A percentile compares a stretch with the other conserved stretches of the same genome.
These are phyloP conservation scores for Fusarium sublunatum DNA, from an alignment of 2,329 filamentous ascomycete species.

Conservation along the genomic window DNA sequence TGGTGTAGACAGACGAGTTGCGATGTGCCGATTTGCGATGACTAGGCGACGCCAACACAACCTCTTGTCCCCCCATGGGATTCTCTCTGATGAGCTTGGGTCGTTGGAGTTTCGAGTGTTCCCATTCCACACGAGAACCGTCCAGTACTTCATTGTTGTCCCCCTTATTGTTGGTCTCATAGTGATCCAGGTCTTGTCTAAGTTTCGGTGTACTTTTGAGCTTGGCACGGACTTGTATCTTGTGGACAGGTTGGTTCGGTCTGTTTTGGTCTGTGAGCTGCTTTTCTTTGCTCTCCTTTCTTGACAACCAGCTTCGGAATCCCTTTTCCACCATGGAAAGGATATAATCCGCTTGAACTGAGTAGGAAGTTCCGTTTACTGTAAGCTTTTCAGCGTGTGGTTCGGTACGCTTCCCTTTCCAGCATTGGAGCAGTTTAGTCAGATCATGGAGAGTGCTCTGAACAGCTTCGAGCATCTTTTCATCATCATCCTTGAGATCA, in stretches of 20 bases:
- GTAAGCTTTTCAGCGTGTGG: not conserved
- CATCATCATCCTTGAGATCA: not conserved
- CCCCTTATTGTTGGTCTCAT: too few species aligned
- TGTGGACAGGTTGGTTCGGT: not conserved
- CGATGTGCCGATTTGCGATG: not conserved
- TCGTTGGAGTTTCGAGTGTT: not conserved
- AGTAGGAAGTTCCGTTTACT: not conserved
- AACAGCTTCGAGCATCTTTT: not conserved
- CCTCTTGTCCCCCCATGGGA: not conserved
- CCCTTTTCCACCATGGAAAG: not conserved
- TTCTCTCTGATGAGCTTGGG: conserved; percentile 11
- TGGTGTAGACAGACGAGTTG: not conserved
- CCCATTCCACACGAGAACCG: not conserved
- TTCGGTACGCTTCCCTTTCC: not conserved
- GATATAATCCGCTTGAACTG: not conserved
- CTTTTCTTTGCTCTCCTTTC: not conserved
- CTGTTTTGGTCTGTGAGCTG: not conserved
- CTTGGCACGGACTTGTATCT: not conserved
- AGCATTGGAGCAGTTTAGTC: conserved; percentile 5
- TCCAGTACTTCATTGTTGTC: not conserved
- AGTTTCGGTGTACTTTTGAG: not conserved
- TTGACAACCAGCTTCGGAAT: conserved; percentile 2
- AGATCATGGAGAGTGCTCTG: not conserved
- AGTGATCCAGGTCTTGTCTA: not conserved
- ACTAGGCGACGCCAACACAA: conserved; percentile 14